Conservation (phyloP, 352 stramenopile species). For the Phytophthora sojae region DNA sequence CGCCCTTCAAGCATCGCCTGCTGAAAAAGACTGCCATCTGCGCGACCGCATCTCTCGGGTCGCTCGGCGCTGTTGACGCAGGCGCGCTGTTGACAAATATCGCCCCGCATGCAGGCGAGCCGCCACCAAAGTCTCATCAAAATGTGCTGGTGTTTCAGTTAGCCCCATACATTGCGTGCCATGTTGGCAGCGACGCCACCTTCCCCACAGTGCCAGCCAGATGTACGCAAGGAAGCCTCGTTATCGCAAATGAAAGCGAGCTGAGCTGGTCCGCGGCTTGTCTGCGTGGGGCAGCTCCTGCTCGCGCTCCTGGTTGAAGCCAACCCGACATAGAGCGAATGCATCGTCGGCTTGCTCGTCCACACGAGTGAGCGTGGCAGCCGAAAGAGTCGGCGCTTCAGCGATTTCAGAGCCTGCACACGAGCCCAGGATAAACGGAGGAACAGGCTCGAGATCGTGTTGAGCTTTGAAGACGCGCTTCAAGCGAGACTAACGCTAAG, state of each 20-base stretch:
- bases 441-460: constrained; percentile 19
- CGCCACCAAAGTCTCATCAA: background rate
- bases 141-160: too few species aligned
- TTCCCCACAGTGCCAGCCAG: constrained; percentile 1
- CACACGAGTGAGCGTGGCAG: background rate
- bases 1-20: constrained; percentile 21
- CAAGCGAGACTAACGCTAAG: background rate
- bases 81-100: constrained; percentile 16
- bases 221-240: constrained; percentile 19
- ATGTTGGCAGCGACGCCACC: background rate
- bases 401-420: constrained; percentile 28
- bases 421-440: constrained; percentile 13
- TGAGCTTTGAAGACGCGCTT: constrained; percentile 21
- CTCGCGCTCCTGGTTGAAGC: constrained; percentile 6
- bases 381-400: constrained; percentile 7
- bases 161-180: constrained; percentile 1
- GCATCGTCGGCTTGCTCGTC: constrained; percentile 18
- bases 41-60: constrained; percentile 21
- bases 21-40: constrained; percentile 32
- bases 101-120: constrained; percentile 8
- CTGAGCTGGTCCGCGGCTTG: constrained; percentile 23
- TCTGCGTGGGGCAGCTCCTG: constrained; percentile 14
- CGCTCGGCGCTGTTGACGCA: constrained; percentile 15
- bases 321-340: constrained; percentile 12
- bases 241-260: constrained; percentile 14